These are phyloP conservation scores for Ogataea philodendri DNA, from an alignment of 805 yeast species.

Conservation along the genomic window DNA sequence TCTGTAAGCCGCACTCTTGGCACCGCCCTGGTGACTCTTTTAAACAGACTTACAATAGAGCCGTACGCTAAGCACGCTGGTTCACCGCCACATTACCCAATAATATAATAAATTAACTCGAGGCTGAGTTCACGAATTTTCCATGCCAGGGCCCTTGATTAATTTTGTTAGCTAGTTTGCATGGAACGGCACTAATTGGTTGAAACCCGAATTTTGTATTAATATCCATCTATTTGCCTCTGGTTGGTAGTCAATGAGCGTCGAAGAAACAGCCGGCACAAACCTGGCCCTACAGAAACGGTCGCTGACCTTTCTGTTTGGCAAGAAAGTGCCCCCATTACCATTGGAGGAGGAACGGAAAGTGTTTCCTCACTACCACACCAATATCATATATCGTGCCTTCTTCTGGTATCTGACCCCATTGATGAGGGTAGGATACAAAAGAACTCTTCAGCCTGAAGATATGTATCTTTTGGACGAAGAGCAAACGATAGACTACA, in stretches of 20 bases:
- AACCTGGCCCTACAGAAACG: conserved; percentile 40
- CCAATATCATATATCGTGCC: conserved; percentile 41
- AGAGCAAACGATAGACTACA: conserved; percentile 41
- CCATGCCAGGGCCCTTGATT: too few species aligned
- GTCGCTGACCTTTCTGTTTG: conserved; percentile 47
- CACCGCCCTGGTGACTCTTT: too few species aligned
- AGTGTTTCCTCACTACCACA: conserved; percentile 45
- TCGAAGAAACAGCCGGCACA: conserved; percentile 4
- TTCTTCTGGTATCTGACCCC: conserved; percentile 73
- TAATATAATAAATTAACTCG: too few species aligned
- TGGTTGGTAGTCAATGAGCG: conserved; percentile 3
- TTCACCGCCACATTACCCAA: too few species aligned
- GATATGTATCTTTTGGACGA: conserved; percentile 54
- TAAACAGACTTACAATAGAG: too few species aligned
- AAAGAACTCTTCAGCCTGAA: conserved; percentile 62
- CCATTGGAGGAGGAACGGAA: conserved; percentile 51
- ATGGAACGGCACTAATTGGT: too few species aligned
- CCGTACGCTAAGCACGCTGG: too few species aligned
- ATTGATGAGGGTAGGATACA: conserved; percentile 63
- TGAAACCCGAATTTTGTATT: too few species aligned
- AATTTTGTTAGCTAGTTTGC: too few species aligned
- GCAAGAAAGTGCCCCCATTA: conserved; percentile 49
- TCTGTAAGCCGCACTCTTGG: too few species aligned
- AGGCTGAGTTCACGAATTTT: too few species aligned
- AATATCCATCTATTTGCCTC: neutral